Evolutionary conservation across 2,329 filamentous ascomycete genomes (phyloP), one percentile per base, ranked within the genome.

Genomic region (Scleromitrula shiraiana): DNA sequence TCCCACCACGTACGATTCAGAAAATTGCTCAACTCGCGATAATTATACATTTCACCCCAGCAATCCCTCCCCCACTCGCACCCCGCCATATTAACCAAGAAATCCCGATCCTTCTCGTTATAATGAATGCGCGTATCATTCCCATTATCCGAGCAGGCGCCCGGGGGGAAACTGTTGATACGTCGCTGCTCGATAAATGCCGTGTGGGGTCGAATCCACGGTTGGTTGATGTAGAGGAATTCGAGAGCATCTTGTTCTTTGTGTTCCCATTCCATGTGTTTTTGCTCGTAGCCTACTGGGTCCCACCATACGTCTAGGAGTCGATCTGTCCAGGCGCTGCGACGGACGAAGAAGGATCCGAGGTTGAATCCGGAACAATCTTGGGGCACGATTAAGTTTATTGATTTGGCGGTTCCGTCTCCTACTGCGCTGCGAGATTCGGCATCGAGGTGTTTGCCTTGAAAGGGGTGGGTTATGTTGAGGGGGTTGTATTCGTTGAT

Each of bases 251-350:
- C 90, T 68, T 98, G 93, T 67, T 98, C 93, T 66, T 97, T 97
- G 73, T 98, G 93, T 62, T 93, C 90, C 93, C 93, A 98, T 53
- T 93, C 80, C 90, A 96, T 96, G 66, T 98, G 93, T 65, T 89
- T 94, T 69, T 98, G 93, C 69, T 98, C 93, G 66, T 98, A 98
- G 49, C 85, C 81, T 24, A 97, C 90, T 0, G 93, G 93, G 62
- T 98, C 93, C 93, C 93, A 98, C 93, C 93, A 98, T 44, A 95
- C 77, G 62, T 98, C 93, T 29, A 98, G 77, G 15, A 98, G 71
- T 4, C 88, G 83, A 61, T 97, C 91, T 0, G 90, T 88, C 88
- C 90, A 98, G 22, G 81, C 73, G 60, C 87, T 88, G 52, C 93
- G 82, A 41, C 82, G 81, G 37, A 96, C 71, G 66, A 98, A 93